These are phyloP conservation scores for Ochetophila trinervis DNA, from an alignment of 306 rosid genomes.

Conservation along the genomic window DNA sequence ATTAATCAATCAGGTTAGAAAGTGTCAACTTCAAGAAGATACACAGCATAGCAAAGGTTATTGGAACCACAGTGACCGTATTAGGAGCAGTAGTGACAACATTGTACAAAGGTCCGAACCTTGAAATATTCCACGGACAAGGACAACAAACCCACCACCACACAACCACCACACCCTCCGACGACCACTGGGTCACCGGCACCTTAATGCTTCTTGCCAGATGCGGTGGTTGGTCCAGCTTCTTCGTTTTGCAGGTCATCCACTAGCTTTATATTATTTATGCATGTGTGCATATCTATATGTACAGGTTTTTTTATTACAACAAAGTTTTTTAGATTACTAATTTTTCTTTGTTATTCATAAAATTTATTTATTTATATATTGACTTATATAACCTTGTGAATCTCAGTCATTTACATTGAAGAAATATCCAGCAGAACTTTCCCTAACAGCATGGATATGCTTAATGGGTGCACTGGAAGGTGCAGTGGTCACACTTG, in stretches of 20 bases:
- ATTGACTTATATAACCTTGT: background rate
- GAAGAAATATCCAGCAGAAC: constrained; percentile 88
- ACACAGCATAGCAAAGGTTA: constrained; percentile 76
- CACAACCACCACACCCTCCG: constrained; percentile 26
- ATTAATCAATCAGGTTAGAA: constrained; percentile 61
- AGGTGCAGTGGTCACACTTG: constrained; percentile 61
- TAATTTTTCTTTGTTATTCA: no score
- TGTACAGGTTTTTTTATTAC: no score
- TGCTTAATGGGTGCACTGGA: constrained; percentile 70
- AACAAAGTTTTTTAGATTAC: no score
- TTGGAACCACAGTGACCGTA: constrained; percentile 72
- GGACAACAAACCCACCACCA: constrained; percentile 27
- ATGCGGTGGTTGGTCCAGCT: constrained; percentile 77
- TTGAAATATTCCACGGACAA: constrained; percentile 47
- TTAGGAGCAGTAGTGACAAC: constrained; percentile 95
- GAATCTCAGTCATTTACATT: constrained; percentile 68
- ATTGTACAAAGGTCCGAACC: constrained; percentile 83
- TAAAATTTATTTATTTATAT: no score
- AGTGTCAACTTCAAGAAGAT: constrained; percentile 58
- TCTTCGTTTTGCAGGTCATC: constrained; percentile 93
- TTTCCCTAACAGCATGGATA: constrained; percentile 91
- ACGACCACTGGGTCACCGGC: constrained; percentile 71
- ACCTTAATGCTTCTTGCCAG: constrained; percentile 67
- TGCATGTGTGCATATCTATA: no score
- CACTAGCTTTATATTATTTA: constrained; percentile 1